Evolutionary conservation across 2,329 filamentous ascomycete species (phyloP), one percentile per base, ranked within the genome.

Genomic region (Epichloe sp.): DNA sequence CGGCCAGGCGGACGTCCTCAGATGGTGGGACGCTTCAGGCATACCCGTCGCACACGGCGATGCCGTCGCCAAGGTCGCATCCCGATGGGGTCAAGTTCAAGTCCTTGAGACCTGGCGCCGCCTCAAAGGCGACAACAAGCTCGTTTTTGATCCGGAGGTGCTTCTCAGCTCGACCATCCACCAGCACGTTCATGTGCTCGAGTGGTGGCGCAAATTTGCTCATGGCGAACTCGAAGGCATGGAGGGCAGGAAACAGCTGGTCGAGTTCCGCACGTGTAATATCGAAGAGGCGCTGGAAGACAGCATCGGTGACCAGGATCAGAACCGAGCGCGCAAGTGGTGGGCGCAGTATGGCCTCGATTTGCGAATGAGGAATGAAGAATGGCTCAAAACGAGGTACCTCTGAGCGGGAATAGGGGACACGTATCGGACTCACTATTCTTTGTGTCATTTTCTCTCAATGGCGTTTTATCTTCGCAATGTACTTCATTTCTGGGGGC

Each of bases 201-300:
- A 95, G 64, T 96, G 91, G 91, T 96, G 91, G 90, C 85, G 86
- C 61, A 76, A 75, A 49, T 85, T 83, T 59, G 77, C 78, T 7
- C 70, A 77, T 49, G 74, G 78, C 47, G 71, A 76, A 59, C 68
- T 78, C 35, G 71, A 71, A 1, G 75, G 71, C 41, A 79, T 74
- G 76, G 68, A 73, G 41, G 76, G 76, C 15, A 68, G 73, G 35
- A 71, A 71, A 55, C 75, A 90, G 58, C 77, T 79, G 49, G 89
- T 96, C 26, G 88, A 95, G 66, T 96, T 95, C 68, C 90, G 91
- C 65, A 95, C 88, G 1, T 95, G 89, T 65, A 89, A 95, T 65
- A 93, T 97, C 54, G 90, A 96, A 65, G 91, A 96, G 68, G 90
- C 90, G 0, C 75, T 96, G 40, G 90, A 96, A 64, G 90, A 95